Percentiles rank a stretch among this genome's conserved stretches.
Evolutionary conservation across 306 rosid species (phyloP).

Genomic region (Ochetophila trinervis): DNA sequence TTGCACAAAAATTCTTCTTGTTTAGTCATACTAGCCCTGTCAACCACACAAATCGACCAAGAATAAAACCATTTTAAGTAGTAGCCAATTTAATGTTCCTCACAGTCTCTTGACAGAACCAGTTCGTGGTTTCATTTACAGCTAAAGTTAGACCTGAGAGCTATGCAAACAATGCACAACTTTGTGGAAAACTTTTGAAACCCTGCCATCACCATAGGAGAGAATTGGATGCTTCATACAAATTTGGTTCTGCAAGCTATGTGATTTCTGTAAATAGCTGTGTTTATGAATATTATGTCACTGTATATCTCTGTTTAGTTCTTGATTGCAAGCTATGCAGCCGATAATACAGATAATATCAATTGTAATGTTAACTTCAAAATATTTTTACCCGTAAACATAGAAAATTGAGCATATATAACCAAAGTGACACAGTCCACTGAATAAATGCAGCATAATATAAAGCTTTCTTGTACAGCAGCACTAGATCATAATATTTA

Average conservation of each 20-base stretch:
- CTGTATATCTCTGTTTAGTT: not conserved
- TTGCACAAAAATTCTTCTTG: no score
- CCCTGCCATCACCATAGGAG: slow-evolving; percentile 3
- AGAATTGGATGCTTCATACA: slow-evolving; percentile 7
- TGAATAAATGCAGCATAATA: no score
- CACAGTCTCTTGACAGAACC: slow-evolving; percentile 31
- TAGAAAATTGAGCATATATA: no score
- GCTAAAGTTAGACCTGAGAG: slow-evolving; percentile 4
- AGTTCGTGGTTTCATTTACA: slow-evolving; percentile 25
- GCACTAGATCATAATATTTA: no score
- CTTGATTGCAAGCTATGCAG: slow-evolving; percentile 10
- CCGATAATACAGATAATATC: no score
- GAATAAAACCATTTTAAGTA: no score
- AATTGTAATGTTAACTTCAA: no score
- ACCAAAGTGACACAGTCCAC: no score
- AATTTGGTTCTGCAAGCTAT: slow-evolving; percentile 21
- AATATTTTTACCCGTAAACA: no score
- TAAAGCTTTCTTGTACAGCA: no score
- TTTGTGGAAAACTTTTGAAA: slow-evolving; percentile 29
- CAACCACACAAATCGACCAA: no score
- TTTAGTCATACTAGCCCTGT: no score
- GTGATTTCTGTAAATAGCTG: slow-evolving; percentile 3
- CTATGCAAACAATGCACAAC: slow-evolving; percentile 30
- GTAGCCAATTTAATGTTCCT: slow-evolving; percentile 20
- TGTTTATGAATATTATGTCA: not conserved